A percentile compares a stretch with the other conserved stretches of the same genome.
Conservation (phyloP, 805 yeast genomes). For the Yarrowia osloensis region DNA sequence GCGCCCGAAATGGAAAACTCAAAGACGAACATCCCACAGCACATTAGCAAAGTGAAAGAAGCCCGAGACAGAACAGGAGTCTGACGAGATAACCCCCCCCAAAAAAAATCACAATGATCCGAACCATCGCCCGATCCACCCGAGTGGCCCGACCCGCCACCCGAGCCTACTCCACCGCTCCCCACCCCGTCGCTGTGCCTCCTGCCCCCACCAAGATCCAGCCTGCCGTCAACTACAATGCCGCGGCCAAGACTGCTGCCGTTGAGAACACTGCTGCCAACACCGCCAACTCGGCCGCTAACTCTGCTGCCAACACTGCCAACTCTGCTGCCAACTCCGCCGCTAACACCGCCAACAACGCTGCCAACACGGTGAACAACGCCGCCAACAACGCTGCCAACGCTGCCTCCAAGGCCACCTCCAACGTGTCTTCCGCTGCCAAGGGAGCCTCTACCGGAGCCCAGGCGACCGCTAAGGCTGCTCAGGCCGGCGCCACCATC, state of each 20-base stretch:
- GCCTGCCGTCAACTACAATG: not conserved
- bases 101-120: slow-evolving; percentile 5
- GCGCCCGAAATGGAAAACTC: not conserved
- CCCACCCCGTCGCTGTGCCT: slow-evolving; percentile 30
- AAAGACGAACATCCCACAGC: slow-evolving; percentile 1
- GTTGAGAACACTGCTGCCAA: not conserved
- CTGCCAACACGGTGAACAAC: not conserved
- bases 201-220: slow-evolving; percentile 27
- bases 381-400: not conserved
- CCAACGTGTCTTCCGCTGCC: slow-evolving; percentile 5
- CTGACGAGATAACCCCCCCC: too few species aligned
- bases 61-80: slow-evolving; percentile 4
- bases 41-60: slow-evolving; percentile 27
- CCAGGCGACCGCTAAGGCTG: slow-evolving; percentile 29
- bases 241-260: not conserved
- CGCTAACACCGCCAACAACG: not conserved
- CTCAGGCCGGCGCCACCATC: slow-evolving; percentile 25
- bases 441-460: not conserved
- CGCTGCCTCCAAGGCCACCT: slow-evolving; percentile 1
- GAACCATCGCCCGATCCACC: slow-evolving; percentile 27
- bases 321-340: not conserved
- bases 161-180: slow-evolving; percentile 28
- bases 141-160: slow-evolving; percentile 18
- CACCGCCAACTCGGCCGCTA: not conserved
- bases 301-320: not conserved